Conservation (phyloP, 495 filamentous ascomycete species). For the Aspergillus saccharolyticus region DNA sequence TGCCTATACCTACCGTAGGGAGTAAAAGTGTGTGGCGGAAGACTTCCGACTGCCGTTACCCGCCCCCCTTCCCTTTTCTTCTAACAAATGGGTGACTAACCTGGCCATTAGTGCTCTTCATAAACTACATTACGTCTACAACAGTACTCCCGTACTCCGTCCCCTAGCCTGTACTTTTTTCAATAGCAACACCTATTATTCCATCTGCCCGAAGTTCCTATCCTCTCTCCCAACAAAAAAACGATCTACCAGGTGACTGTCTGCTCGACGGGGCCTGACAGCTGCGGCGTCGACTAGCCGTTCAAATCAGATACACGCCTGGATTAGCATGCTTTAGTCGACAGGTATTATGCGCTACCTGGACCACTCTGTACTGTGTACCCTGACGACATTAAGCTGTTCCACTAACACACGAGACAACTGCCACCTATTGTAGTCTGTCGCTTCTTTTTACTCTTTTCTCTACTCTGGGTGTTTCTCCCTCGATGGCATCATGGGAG, state of each 20-base stretch:
- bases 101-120: neutral
- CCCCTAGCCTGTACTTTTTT: no score
- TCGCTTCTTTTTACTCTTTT: neutral
- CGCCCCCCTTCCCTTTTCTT: neutral
- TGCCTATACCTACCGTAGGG: neutral
- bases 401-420: neutral
- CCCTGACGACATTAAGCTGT: no score
- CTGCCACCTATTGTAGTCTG: neutral
- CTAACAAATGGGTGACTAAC: neutral
- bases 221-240: neutral
- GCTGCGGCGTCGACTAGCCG: neutral
- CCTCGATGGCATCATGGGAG: neutral
- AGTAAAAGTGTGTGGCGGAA: neutral
- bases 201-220: neutral
- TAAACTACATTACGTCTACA: neutral
- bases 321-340: neutral
- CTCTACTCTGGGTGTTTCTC: neutral
- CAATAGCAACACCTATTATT: neutral
- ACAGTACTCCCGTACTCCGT: no score
- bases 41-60: conserved; percentile 4
- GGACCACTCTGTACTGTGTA: no score
- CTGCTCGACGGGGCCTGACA: neutral
- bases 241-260: neutral
- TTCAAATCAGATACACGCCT: neutral
- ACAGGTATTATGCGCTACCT: neutral